Evolutionary conservation across 179 eudicot genomes (phyloP).

Genomic region (Camellia oleifera): DNA sequence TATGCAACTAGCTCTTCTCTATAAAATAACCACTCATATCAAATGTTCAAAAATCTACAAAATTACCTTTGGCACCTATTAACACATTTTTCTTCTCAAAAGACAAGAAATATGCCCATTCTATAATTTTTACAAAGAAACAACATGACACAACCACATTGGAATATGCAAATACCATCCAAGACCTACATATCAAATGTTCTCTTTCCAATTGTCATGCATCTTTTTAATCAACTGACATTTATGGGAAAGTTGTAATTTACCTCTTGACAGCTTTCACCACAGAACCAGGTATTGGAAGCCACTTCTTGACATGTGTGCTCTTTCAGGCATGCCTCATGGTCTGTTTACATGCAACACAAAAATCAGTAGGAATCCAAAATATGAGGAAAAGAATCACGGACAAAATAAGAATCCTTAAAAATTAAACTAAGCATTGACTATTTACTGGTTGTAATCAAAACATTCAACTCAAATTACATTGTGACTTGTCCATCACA

Average conservation of each 20-base stretch:
- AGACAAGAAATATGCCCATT: no score
- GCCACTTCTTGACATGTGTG: constrained; percentile 22
- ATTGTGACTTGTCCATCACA: neutral
- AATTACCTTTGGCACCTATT: neutral
- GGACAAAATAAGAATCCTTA: neutral
- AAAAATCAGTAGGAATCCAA: constrained; percentile 1
- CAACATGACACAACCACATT: no score
- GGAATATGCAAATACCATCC: no score
- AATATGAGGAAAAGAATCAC: neutral
- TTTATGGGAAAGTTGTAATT: neutral
- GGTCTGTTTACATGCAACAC: constrained; percentile 54
- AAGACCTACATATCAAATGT: neutral
- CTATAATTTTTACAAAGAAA: no score
- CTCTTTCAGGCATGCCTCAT: constrained; percentile 55
- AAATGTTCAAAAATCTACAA: no score
- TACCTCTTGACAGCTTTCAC: constrained; percentile 82
- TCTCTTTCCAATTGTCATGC: neutral
- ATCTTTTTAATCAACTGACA: neutral
- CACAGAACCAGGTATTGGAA: constrained; percentile 70
- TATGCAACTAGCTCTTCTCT: no score
- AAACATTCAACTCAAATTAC: constrained; percentile 3
- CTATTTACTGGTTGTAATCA: neutral
- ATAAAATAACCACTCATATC: no score
- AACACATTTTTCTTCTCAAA: neutral
- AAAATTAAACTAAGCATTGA: neutral